Evolutionary conservation across 495 filamentous ascomycete species (phyloP).

Genomic region (Podospora bellae-mahoneyi): DNA sequence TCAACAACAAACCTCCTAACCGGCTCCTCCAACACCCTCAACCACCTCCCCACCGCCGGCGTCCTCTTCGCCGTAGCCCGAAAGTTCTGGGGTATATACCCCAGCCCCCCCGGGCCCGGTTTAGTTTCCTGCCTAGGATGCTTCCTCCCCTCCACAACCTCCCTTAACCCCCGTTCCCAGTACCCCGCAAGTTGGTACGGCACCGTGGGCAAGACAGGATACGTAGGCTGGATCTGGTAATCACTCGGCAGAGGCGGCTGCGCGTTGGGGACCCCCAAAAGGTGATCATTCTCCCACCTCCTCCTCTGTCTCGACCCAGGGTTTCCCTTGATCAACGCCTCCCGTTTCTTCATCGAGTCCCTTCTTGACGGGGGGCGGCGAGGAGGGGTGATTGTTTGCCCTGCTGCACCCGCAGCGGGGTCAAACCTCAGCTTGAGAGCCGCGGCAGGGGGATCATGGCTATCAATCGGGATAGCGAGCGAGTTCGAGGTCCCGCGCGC

Average conservation of each 20-base stretch:
- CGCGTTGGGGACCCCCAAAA: conserved; percentile 81
- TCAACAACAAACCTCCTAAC: conserved; percentile 43
- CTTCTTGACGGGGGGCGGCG: conserved; percentile 38
- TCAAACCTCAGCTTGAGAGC: conserved; percentile 18
- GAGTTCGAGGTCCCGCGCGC: conserved; percentile 42
- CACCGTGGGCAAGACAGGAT: conserved; percentile 64
- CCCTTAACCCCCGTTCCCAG: conserved; percentile 71
- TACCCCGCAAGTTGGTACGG: conserved; percentile 87
- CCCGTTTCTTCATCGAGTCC: conserved; percentile 53
- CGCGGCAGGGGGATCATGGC: conserved; percentile 8
- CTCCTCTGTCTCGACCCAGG: conserved; percentile 85
- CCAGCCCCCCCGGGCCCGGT: conserved; percentile 35
- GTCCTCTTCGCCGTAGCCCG: conserved; percentile 47
- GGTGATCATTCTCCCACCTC: conserved; percentile 92
- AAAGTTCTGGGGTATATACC: conserved; percentile 58
- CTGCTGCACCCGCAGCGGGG: conserved; percentile 24
- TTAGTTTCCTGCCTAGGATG: background rate
- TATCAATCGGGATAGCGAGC: conserved; percentile 49
- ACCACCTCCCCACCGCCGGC: conserved; percentile 46
- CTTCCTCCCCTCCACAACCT: conserved; percentile 43
- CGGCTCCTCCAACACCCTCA: conserved; percentile 48
- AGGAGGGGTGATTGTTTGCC: conserved; percentile 28
- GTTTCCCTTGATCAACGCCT: conserved; percentile 82
- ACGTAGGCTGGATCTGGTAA: conserved; percentile 74
- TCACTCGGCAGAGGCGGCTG: conserved; percentile 76